A percentile compares a stretch with the other conserved stretches of the same genome.
Evolutionary conservation across 352 stramenopile genomes (phyloP).

Genomic region (Phytophthora brassicae): DNA sequence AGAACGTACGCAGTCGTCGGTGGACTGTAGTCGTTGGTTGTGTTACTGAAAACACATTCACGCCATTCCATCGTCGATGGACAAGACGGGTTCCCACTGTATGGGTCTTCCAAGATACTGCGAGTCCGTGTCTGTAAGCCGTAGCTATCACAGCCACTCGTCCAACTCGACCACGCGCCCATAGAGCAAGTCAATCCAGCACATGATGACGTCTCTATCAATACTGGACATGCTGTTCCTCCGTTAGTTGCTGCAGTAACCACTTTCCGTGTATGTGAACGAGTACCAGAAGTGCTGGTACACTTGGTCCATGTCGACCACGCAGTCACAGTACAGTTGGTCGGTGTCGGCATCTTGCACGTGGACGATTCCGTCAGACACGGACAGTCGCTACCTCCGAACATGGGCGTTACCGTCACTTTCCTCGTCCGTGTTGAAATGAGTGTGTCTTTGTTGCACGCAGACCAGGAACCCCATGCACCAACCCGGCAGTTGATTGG

Average conservation of each 20-base stretch:
- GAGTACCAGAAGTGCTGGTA: slow-evolving; percentile 33
- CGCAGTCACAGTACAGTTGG: slow-evolving; percentile 48
- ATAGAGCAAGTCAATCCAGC: slow-evolving; percentile 50
- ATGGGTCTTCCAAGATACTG: slow-evolving; percentile 38
- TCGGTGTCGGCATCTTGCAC: slow-evolving; percentile 44
- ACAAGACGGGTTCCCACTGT: slow-evolving; percentile 33
- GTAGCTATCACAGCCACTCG: slow-evolving; percentile 44
- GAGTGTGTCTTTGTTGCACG: slow-evolving; percentile 32
- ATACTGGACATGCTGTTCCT: slow-evolving; percentile 36
- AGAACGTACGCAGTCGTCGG: slow-evolving; percentile 14
- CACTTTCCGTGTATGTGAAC: slow-evolving; percentile 41
- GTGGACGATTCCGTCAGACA: slow-evolving; percentile 35
- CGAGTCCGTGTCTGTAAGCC: slow-evolving; percentile 45
- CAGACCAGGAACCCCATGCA: slow-evolving; percentile 30
- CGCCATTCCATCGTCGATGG: slow-evolving; percentile 23
- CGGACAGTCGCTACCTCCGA: slow-evolving; percentile 44
- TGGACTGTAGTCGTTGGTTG: slow-evolving; percentile 25
- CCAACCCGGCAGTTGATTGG: slow-evolving; percentile 55
- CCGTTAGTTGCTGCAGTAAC: slow-evolving; percentile 38
- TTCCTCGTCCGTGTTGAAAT: slow-evolving; percentile 33
- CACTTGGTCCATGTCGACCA: slow-evolving; percentile 58
- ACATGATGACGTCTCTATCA: slow-evolving; percentile 43
- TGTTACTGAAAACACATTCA: slow-evolving; percentile 45
- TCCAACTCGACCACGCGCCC: slow-evolving; percentile 50
- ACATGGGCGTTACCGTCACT: slow-evolving; percentile 33